Percentiles rank a stretch among this genome's conserved stretches.
These are phyloP conservation scores for Antarctomyces pellizariae DNA, from an alignment of 495 filamentous ascomycete genomes.

Conservation along the genomic window DNA sequence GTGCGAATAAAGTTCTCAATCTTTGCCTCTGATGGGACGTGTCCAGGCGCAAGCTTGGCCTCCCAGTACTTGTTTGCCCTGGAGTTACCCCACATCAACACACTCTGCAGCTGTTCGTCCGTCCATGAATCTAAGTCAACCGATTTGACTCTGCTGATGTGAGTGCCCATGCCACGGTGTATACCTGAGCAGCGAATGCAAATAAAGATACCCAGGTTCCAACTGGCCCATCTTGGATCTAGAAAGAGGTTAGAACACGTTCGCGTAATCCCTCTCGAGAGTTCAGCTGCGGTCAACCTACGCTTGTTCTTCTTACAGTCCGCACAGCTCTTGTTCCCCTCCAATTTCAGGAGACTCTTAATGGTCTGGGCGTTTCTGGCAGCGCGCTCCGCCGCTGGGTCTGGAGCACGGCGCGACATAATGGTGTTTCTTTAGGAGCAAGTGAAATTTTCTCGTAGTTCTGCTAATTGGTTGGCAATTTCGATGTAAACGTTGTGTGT, in stretches of 20 bases:
- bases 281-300: constrained; percentile 19
- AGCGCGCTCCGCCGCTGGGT: constrained; percentile 57
- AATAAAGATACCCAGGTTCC: constrained; percentile 88
- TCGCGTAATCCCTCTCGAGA: too few species aligned
- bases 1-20: constrained; percentile 99
- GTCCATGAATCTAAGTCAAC: constrained; percentile 97
- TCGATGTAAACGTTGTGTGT: too few species aligned
- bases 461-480: too few species aligned
- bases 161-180: constrained; percentile 94
- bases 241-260: constrained; percentile 5
- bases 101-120: constrained; percentile 84
- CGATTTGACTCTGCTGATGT: constrained; percentile 93
- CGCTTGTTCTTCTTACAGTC: constrained; percentile 98
- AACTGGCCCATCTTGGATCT: constrained; percentile 97
- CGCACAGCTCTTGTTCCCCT: constrained; percentile 84
- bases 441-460: constrained; percentile 6
- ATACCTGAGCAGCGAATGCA: constrained; percentile 97
- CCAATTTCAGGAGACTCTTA: constrained; percentile 79
- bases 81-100: constrained; percentile 82
- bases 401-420: constrained; percentile 78
- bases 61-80: constrained; percentile 99
- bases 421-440: constrained; percentile 7
- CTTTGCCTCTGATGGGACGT: constrained; percentile 93
- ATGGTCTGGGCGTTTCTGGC: constrained; percentile 78
- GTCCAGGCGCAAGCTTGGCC: constrained; percentile 70